Percentiles rank a stretch among this genome's conserved stretches.
Evolutionary conservation across 176 grass and related monocot genomes (phyloP).

Genomic region (Carex pumila): DNA sequence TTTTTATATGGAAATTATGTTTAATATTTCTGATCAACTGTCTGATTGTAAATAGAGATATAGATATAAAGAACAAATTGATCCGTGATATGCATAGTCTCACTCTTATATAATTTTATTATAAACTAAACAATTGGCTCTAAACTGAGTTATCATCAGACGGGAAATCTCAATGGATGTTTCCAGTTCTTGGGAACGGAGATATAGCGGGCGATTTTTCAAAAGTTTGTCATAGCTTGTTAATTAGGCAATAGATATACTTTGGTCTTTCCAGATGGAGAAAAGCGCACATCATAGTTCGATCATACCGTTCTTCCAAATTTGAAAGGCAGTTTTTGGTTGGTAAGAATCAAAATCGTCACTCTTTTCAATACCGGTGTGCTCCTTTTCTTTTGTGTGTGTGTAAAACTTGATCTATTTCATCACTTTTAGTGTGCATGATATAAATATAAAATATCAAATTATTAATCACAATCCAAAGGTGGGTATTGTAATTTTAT

Average conservation of each 20-base stretch:
- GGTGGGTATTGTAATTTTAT: too few relatives aligned
- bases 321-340: slow-evolving; percentile 9
- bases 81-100: too few relatives aligned
- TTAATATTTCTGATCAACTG: too few relatives aligned
- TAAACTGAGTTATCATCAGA: not conserved
- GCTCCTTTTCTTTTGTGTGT: too few relatives aligned
- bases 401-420: too few relatives aligned
- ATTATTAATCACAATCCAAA: too few relatives aligned
- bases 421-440: too few relatives aligned
- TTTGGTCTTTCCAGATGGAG: not conserved
- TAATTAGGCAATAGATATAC: not conserved
- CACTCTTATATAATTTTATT: too few relatives aligned
- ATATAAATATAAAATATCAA: too few relatives aligned
- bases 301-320: not conserved
- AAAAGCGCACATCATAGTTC: not conserved
- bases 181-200: not conserved
- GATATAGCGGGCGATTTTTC: not conserved
- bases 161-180: not conserved
- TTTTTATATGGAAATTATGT: too few relatives aligned
- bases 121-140: not conserved
- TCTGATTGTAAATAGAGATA: too few relatives aligned
- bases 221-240: not conserved
- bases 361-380: not conserved
- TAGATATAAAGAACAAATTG: too few relatives aligned
- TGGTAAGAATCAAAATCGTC: not conserved